Evolutionary conservation across 1,284 basidiomycete species (phyloP).

Genomic region (Sanguinoderma infundibulare): DNA sequence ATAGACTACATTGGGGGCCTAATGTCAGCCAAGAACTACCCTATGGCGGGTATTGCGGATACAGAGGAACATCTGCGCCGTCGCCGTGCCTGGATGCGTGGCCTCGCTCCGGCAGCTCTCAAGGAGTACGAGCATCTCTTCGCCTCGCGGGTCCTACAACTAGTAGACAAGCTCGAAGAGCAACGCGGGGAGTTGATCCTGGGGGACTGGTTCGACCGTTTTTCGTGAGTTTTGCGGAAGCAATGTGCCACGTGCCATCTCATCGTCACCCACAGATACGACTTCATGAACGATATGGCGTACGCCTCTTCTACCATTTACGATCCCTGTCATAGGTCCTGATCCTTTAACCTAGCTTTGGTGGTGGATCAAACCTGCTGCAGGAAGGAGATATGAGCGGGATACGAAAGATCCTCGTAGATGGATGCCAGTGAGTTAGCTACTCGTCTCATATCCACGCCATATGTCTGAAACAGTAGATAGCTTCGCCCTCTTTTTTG

Average conservation of each 20-base stretch:
- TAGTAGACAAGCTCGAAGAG: neutral
- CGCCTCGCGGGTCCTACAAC: too few relatives aligned
- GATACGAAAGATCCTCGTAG: slow-evolving; percentile 22
- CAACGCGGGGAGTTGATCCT: neutral
- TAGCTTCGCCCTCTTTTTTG: slow-evolving; percentile 12
- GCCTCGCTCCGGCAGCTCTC: too few relatives aligned
- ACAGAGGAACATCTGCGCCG: too few relatives aligned
- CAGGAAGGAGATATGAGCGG: slow-evolving; percentile 27
- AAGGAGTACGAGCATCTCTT: slow-evolving; percentile 29
- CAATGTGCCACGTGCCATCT: too few relatives aligned
- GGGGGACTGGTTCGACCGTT: slow-evolving; percentile 1
- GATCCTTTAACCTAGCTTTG: slow-evolving; percentile 26
- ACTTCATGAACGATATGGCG: slow-evolving; percentile 69
- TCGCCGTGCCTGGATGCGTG: too few relatives aligned
- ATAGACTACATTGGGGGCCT: too few relatives aligned
- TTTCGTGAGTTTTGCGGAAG: neutral
- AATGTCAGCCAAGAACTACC: too few relatives aligned
- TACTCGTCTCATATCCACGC: neutral
- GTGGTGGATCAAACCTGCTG: slow-evolving; percentile 33
- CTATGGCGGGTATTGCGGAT: too few relatives aligned
- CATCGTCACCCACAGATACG: slow-evolving; percentile 40
- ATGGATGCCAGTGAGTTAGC: slow-evolving; percentile 20
- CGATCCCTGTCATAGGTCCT: too few relatives aligned
- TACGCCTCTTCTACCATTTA: slow-evolving; percentile 34
- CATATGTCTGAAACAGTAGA: neutral